Percentiles rank a stretch among this genome's conserved stretches.
Conservation (phyloP, 176 grass and related monocot species). For the Oryza glumipatula region DNA sequence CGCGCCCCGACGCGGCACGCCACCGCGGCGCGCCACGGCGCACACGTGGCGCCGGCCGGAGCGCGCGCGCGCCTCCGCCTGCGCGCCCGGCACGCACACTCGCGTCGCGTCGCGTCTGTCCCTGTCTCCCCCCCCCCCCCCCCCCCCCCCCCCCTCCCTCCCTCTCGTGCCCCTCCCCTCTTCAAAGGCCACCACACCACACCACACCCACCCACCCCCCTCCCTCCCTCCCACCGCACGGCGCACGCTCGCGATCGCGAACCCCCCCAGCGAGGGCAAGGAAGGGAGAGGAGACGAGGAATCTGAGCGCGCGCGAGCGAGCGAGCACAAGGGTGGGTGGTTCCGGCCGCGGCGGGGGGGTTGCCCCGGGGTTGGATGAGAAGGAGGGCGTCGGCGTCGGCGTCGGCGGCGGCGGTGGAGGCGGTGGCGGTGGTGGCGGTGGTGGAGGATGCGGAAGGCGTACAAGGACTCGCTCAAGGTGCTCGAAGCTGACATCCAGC, state of each 20-base stretch:
- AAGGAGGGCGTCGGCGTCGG: slow-evolving; percentile 23
- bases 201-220: neutral
- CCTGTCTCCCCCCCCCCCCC: neutral
- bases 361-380: slow-evolving; percentile 47
- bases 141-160: neutral
- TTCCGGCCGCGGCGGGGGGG: no score
- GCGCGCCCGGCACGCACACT: slow-evolving; percentile 36
- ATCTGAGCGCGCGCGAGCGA: neutral
- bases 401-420: neutral
- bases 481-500: slow-evolving; percentile 96
- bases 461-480: slow-evolving; percentile 94
- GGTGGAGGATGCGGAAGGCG: slow-evolving; percentile 69
- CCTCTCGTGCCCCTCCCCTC: neutral
- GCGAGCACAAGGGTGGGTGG: no score
- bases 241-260: slow-evolving; percentile 14
- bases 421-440: neutral
- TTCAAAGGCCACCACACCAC: slow-evolving; percentile 35
- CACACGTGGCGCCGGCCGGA: slow-evolving; percentile 45
- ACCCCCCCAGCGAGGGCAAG: neutral
- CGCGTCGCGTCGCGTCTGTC: slow-evolving; percentile 14
- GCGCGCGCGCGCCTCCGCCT: slow-evolving; percentile 24
- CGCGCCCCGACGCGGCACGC: slow-evolving; percentile 42
- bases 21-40: slow-evolving; percentile 27
- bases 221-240: neutral
- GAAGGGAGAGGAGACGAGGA: neutral